Conservation (phyloP, 768 basidiomycete genomes). For the Lentinus brumalis region DNA sequence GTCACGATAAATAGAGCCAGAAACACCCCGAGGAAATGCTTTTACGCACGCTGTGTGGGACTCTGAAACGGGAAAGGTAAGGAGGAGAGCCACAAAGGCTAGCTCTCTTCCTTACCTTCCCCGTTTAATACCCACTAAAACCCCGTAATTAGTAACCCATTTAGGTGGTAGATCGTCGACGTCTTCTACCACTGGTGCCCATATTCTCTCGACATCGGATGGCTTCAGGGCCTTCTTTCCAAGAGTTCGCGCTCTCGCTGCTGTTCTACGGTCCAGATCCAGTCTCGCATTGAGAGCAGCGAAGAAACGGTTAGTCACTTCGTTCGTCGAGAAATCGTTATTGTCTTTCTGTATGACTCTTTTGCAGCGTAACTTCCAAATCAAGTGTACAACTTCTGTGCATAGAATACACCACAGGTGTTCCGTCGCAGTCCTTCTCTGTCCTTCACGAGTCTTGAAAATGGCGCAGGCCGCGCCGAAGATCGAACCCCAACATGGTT, state of each 20-base stretch:
- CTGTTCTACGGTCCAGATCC: too few relatives aligned
- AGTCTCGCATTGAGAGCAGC: too few relatives aligned
- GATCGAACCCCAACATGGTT: not conserved
- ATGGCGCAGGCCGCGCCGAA: not conserved
- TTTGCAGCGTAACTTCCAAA: constrained; percentile 15
- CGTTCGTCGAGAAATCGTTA: not conserved
- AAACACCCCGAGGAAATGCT: constrained; percentile 3
- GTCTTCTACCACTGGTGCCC: not conserved
- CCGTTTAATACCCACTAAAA: constrained; percentile 10
- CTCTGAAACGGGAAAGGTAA: not conserved
- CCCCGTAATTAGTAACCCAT: constrained; percentile 1
- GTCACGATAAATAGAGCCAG: too few relatives aligned
- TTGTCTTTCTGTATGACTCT: not conserved
- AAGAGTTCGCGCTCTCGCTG: too few relatives aligned
- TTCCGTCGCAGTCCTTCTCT: not conserved
- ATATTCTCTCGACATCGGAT: too few relatives aligned
- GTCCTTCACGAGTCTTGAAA: not conserved
- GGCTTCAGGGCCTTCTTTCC: too few relatives aligned
- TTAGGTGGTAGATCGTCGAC: not conserved
- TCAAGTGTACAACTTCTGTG: not conserved
- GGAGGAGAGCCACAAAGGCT: not conserved
- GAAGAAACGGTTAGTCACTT: not conserved
- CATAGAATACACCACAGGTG: not conserved
- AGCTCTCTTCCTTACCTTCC: not conserved
- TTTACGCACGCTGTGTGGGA: constrained; percentile 14